Evolutionary conservation across 1,284 basidiomycete genomes (phyloP).

Genomic region (Mycosarcoma maydis): DNA sequence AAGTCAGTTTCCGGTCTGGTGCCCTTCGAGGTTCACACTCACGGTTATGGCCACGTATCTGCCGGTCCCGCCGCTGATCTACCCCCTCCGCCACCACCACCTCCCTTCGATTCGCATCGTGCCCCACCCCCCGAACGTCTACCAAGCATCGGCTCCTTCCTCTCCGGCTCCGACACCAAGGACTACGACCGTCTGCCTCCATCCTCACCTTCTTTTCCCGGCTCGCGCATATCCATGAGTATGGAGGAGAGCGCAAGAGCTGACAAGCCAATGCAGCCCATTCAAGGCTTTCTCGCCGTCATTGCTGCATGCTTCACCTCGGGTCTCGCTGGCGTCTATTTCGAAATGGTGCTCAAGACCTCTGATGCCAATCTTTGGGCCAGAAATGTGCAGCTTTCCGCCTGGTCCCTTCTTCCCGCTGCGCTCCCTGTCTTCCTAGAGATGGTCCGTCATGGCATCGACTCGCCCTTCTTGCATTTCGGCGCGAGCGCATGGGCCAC

Average conservation of each 20-base stretch:
- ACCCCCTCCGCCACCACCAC: conserved; percentile 58
- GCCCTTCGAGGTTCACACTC: conserved; percentile 40
- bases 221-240: conserved; percentile 47
- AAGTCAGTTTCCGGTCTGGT: conserved; percentile 46
- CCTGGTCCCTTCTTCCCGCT: conserved; percentile 91
- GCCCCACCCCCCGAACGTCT: conserved; percentile 58
- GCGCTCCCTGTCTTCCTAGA: conserved; percentile 80
- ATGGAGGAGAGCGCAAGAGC: conserved; percentile 47
- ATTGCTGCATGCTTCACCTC: conserved; percentile 92
- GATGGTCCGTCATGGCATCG: conserved; percentile 52
- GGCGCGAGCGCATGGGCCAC: conserved; percentile 91
- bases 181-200: conserved; percentile 33
- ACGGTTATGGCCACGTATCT: conserved; percentile 43
- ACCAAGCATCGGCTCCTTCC: conserved; percentile 33
- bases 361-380: conserved; percentile 91
- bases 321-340: conserved; percentile 97
- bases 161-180: conserved; percentile 19
- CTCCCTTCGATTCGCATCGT: conserved; percentile 48
- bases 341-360: conserved; percentile 94
- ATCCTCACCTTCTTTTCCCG: conserved; percentile 42
- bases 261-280: conserved; percentile 75
- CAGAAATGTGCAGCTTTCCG: conserved; percentile 92
- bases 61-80: conserved; percentile 32
- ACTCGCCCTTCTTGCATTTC: conserved; percentile 69
- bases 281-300: conserved; percentile 85